Evolutionary conservation across 331 rosid genomes (phyloP).

Genomic region (Ulmus americana): DNA sequence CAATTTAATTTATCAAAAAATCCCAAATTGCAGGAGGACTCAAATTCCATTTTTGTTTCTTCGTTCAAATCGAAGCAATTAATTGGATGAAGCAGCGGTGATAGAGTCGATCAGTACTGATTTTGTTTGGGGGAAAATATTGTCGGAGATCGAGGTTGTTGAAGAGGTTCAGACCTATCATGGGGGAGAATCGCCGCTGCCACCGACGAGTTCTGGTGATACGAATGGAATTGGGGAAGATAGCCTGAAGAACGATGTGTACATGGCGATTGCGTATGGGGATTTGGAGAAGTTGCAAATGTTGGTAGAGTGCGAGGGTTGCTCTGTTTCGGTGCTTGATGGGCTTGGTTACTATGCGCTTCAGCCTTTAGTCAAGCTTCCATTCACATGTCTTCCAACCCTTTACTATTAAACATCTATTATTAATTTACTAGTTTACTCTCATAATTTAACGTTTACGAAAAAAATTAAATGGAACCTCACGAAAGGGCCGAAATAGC

Average conservation of each 20-base stretch:
- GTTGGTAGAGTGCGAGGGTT: too few relatives aligned
- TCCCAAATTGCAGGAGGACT: not conserved
- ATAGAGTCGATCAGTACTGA: not conserved
- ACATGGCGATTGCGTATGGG: constrained; percentile 92
- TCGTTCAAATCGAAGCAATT: constrained; percentile 14
- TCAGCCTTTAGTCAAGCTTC: too few relatives aligned
- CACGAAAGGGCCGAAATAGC: too few relatives aligned
- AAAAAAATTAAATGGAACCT: too few relatives aligned
- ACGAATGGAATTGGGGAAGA: constrained; percentile 39
- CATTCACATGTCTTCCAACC: too few relatives aligned
- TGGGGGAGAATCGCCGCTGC: constrained; percentile 30
- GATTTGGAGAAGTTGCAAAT: constrained; percentile 98
- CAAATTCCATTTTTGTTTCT: constrained; percentile 1
- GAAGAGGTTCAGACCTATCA: constrained; percentile 60
- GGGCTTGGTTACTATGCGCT: too few relatives aligned
- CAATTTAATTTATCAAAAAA: not conserved
- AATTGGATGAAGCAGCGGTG: not conserved
- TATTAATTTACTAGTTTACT: too few relatives aligned
- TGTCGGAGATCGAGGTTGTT: constrained; percentile 98
- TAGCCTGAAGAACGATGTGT: constrained; percentile 69
- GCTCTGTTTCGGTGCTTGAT: too few relatives aligned
- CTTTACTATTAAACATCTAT: too few relatives aligned
- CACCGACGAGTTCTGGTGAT: constrained; percentile 17
- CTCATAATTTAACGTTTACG: too few relatives aligned
- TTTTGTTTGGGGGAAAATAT: constrained; percentile 31